Conservation (phyloP, 2,329 filamentous ascomycete genomes). For the Madurella fahalii region DNA sequence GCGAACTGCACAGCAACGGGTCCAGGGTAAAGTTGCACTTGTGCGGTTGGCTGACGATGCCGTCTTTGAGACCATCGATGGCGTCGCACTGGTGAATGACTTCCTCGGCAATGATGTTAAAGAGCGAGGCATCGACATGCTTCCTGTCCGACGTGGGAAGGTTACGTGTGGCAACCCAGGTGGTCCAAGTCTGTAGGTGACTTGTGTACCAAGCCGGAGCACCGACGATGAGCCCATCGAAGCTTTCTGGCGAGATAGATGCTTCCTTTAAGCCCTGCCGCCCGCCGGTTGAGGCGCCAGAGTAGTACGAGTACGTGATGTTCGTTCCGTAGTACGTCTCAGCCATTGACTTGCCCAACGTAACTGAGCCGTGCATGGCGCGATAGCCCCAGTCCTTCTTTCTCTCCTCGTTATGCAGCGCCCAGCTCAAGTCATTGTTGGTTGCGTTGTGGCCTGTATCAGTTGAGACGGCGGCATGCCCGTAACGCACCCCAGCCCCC, state of each 20-base stretch:
- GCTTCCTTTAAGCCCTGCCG: constrained; percentile 53
- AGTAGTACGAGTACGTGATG: constrained; percentile 49
- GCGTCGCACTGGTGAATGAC: constrained; percentile 44
- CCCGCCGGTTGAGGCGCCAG: constrained; percentile 56
- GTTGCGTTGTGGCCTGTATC: constrained; percentile 40
- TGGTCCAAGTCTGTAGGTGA: constrained; percentile 41
- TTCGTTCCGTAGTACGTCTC: constrained; percentile 43
- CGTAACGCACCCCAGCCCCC: constrained; percentile 31
- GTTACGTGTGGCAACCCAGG: constrained; percentile 45
- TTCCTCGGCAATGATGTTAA: constrained; percentile 35
- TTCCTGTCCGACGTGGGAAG: constrained; percentile 39
- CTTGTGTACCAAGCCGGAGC: constrained; percentile 48
- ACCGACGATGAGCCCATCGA: constrained; percentile 53
- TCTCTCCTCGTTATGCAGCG: constrained; percentile 34
- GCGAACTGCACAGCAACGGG: constrained; percentile 33
- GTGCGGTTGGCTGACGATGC: constrained; percentile 42
- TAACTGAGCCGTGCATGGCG: constrained; percentile 46
- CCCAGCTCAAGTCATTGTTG: constrained; percentile 35
- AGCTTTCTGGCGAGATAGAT: constrained; percentile 50
- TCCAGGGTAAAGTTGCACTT: constrained; percentile 38
- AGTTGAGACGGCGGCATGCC: constrained; percentile 40
- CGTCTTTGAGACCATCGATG: constrained; percentile 44
- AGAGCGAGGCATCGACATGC: constrained; percentile 41
- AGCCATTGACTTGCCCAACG: constrained; percentile 44
- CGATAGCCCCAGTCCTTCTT: constrained; percentile 38